Evolutionary conservation across 2,329 filamentous ascomycete genomes (phyloP), one percentile per base, ranked within the genome.

Genomic region (Fusarium mundagurra): DNA sequence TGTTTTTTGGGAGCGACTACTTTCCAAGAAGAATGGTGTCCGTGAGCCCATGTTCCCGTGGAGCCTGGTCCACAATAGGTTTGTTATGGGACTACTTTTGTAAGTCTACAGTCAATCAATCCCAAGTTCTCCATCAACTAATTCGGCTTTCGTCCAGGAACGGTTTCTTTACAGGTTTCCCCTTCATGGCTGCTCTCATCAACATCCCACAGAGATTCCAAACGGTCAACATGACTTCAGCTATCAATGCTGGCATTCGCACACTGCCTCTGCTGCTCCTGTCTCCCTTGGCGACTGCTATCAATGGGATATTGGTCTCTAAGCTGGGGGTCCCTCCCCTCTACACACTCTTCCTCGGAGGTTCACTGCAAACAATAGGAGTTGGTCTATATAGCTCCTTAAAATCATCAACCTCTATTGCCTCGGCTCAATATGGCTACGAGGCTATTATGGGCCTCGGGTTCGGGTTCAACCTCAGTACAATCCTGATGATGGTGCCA

Each of bases 201-300:
- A 74, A 74, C 39, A 74, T 74, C 11, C 72, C 72, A 0, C 72
- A 74, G 6, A 64, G 70, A 34, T 48, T 61, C 7, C 72, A 74
- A 41, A 63, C 72, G 1, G 62, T 73, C 39, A 55, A 73, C 47
- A 59, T 29, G 9, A 39, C 53, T 13, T 71, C 72, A 6, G 59
- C 72, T 14, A 61, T 61, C 11, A 39, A 54, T 5, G 72, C 69
- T 9, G 69, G 69, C 6, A 41, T 74, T 22, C 50, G 44, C 10
- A 41, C 72, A 16, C 47, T 74, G 4, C 72, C 72, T 1, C 41
- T 74, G 3, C 63, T 74, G 10, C 67, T 74, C 27, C 34, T 61
- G 4, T 73, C 72, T 16, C 70, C 72, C 4, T 34, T 71, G 17
- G 72, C 66, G 9, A 73, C 63, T 31, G 63, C 60, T 8, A 24